A percentile compares a stretch with the other conserved stretches of the same genome.
Evolutionary conservation across 1,139 yeast species (phyloP).

Genomic region (Pichia sp.): DNA sequence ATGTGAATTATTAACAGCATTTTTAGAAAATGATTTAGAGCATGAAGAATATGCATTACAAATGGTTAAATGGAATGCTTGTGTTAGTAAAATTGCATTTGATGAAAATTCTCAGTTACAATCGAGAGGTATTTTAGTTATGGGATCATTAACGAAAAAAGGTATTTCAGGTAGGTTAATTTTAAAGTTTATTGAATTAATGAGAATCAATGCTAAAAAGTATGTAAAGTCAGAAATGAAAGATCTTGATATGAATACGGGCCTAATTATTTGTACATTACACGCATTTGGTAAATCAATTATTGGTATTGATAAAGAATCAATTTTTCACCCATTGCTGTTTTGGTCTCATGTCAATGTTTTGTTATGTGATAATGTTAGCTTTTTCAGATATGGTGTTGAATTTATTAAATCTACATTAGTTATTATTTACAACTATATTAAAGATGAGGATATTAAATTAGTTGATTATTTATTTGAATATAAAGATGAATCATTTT

Average conservation of each 20-base stretch:
- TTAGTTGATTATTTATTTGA: conserved; percentile 33
- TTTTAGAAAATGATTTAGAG: conserved; percentile 47
- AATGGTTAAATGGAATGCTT: conserved; percentile 66
- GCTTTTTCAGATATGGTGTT: conserved; percentile 52
- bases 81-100: conserved; percentile 62
- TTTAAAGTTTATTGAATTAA: conserved; percentile 19
- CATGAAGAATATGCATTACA: conserved; percentile 48
- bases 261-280: conserved; percentile 30
- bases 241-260: conserved; percentile 4
- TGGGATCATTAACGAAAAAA: conserved; percentile 62
- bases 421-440: conserved; percentile 25
- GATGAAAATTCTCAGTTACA: conserved; percentile 57
- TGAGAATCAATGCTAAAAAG: conserved; percentile 2
- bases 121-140: conserved; percentile 62
- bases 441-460: conserved; percentile 10
- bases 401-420: conserved; percentile 36
- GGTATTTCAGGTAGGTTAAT: conserved; percentile 62
- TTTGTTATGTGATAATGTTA: conserved; percentile 36
- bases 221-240: conserved; percentile 16
- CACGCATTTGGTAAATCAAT: conserved; percentile 56
- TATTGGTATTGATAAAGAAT: conserved; percentile 53
- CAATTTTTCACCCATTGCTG: conserved; percentile 50
- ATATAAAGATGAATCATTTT: conserved; percentile 37
- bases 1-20: conserved; percentile 53
- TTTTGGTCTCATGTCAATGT: conserved; percentile 60